Conservation (phyloP, 768 basidiomycete genomes). For the Suillus luteus region DNA sequence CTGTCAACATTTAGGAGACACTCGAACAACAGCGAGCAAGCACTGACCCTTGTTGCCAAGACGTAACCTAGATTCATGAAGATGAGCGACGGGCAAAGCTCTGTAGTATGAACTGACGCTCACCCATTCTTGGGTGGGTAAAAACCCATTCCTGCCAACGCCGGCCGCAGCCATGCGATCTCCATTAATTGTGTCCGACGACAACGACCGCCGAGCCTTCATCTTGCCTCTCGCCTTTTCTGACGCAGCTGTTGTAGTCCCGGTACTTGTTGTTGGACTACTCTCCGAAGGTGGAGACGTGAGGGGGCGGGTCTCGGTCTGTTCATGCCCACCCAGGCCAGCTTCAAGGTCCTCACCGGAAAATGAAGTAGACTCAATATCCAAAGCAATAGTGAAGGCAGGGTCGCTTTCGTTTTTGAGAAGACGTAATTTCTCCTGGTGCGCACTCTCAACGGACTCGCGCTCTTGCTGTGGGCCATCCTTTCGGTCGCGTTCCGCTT, state of each 20-base stretch:
- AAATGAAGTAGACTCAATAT: constrained; percentile 25
- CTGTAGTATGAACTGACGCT: constrained; percentile 20
- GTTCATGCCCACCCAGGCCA: constrained; percentile 16
- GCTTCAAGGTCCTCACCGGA: constrained; percentile 12
- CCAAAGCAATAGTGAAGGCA: constrained; percentile 24
- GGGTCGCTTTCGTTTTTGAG: constrained; percentile 52
- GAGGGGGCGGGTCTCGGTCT: constrained; percentile 34
- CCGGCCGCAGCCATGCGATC: constrained; percentile 68
- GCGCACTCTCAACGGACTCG: constrained; percentile 36
- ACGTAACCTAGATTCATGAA: constrained; percentile 59
- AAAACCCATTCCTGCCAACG: constrained; percentile 87
- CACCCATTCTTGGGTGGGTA: constrained; percentile 98
- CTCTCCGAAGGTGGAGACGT: constrained; percentile 48
- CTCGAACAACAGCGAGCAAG: constrained; percentile 10
- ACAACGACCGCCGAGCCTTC: constrained; percentile 66
- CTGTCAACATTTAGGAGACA: constrained; percentile 40
- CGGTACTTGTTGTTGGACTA: constrained; percentile 25
- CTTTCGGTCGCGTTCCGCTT: constrained; percentile 29
- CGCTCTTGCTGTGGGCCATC: constrained; percentile 20
- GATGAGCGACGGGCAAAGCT: constrained; percentile 11
- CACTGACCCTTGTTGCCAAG: constrained; percentile 93
- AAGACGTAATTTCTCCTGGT: constrained; percentile 69
- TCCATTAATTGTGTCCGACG: constrained; percentile 51
- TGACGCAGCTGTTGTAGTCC: constrained; percentile 44
- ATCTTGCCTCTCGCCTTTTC: constrained; percentile 94